These are phyloP conservation scores for Emergomyces pasteurianus DNA, from an alignment of 2,329 filamentous ascomycete genomes.

Conservation along the genomic window DNA sequence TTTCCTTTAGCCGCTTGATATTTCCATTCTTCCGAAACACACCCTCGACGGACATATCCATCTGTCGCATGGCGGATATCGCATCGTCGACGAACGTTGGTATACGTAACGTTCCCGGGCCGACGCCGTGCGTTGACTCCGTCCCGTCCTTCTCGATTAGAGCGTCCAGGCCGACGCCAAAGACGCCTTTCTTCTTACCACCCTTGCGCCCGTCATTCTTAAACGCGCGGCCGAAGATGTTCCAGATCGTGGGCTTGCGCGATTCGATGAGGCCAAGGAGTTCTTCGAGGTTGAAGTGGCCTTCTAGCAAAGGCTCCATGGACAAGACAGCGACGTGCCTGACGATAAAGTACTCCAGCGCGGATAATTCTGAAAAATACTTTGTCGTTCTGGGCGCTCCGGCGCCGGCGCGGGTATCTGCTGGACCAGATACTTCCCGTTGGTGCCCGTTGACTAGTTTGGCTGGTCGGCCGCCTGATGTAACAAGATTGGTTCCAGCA, in stretches of 20 bases:
- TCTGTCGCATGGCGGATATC: constrained; percentile 88
- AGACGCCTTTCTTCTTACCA: constrained; percentile 85
- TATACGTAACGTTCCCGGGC: constrained; percentile 78
- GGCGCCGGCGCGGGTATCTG: constrained; percentile 38
- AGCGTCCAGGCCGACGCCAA: constrained; percentile 76
- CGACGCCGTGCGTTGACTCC: constrained; percentile 94
- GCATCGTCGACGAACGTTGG: constrained; percentile 93
- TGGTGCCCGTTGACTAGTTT: constrained; percentile 59
- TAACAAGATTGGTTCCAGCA: constrained; percentile 56
- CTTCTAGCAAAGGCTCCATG: constrained; percentile 84
- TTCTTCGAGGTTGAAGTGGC: constrained; percentile 87
- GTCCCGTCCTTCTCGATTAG: constrained; percentile 89
- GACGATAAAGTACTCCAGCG: constrained; percentile 93
- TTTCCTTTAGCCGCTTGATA: constrained; percentile 81
- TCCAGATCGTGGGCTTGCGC: constrained; percentile 91
- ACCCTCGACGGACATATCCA: constrained; percentile 97
- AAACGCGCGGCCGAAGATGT: constrained; percentile 93
- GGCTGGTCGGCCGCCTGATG: constrained; percentile 47
- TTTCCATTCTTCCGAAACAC: constrained; percentile 99
- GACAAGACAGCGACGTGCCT: constrained; percentile 88
- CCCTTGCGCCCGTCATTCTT: constrained; percentile 62
- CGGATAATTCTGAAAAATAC: constrained; percentile 93
- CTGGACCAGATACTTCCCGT: constrained; percentile 50
- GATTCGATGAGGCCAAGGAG: constrained; percentile 86
- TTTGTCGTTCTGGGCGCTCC: constrained; percentile 52